phyloP scores from a whole-genome alignment of 257 asterid genomes.

The Fraxinus americana region DNA sequence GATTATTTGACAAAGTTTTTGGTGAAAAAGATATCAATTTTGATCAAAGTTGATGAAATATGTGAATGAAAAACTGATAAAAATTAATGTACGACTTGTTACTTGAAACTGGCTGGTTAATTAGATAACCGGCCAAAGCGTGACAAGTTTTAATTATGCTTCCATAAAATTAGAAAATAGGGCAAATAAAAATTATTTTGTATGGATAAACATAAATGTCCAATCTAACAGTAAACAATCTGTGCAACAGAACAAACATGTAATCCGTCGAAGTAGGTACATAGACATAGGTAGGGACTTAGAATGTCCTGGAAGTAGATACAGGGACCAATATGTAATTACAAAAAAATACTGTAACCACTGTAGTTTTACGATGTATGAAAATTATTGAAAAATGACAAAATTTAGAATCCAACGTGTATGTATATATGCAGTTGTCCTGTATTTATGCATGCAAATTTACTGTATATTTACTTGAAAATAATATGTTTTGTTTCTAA shows the following conservation, averaged over 20 bases:
- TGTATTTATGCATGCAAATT: conserved; percentile 27
- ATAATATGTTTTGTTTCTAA: conserved; percentile 1
- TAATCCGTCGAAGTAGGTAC: not conserved
- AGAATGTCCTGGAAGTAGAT: not conserved
- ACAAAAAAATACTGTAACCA: not conserved
- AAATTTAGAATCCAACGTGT: not conserved
- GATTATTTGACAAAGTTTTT: no score
- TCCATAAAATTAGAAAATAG: no score
- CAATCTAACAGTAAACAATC: not conserved
- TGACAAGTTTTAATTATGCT: no score
- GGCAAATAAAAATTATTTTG: not conserved
- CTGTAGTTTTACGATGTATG: conserved; percentile 5
- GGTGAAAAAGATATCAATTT: no score
- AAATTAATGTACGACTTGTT: no score
- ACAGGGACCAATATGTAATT: conserved; percentile 7
- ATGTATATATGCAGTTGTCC: conserved; percentile 10
- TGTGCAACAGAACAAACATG: conserved; percentile 1
- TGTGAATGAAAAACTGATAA: no score
- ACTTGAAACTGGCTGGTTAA: no score
- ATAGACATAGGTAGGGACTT: not conserved
- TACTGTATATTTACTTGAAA: conserved; percentile 13
- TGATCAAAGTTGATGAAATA: no score
- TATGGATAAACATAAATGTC: conserved; percentile 1
- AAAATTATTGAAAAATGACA: not conserved
- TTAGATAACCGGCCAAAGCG: no score